Evolutionary conservation across 805 yeast species (phyloP).

Genomic region (Candida tibetensis): DNA sequence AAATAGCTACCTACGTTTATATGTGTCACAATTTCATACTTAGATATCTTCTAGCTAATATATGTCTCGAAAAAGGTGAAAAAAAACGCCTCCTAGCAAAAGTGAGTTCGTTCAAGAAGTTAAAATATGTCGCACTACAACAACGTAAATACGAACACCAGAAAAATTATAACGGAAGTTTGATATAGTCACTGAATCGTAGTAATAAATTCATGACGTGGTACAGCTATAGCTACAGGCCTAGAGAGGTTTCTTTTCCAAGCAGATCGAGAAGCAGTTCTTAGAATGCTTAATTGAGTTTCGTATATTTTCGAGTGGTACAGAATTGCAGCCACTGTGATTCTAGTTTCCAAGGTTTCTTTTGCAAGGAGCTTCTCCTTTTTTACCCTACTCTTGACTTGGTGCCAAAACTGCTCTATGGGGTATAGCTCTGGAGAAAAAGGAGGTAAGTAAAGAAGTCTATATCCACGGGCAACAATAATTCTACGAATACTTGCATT

Average conservation of each 20-base stretch:
- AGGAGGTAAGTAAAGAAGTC: slow-evolving; percentile 13
- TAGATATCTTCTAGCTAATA: too few species aligned
- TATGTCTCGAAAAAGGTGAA: too few species aligned
- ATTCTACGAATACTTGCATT: slow-evolving; percentile 10
- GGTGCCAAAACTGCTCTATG: slow-evolving; percentile 15
- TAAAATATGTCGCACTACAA: neutral
- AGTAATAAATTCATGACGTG: neutral
- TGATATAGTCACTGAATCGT: too few species aligned
- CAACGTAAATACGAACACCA: neutral
- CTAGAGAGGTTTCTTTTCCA: slow-evolving; percentile 1
- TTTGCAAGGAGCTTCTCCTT: neutral
- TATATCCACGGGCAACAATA: slow-evolving; percentile 10
- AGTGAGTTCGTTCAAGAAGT: neutral
- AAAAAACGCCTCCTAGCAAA: too few species aligned
- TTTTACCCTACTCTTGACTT: slow-evolving; percentile 1
- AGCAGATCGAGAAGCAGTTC: slow-evolving; percentile 1
- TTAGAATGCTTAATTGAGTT: neutral
- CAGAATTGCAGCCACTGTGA: slow-evolving; percentile 1
- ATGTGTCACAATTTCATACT: too few species aligned
- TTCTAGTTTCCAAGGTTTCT: neutral
- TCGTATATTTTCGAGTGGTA: neutral
- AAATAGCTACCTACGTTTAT: too few species aligned
- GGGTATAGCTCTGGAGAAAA: slow-evolving; percentile 12
- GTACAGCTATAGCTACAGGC: neutral
- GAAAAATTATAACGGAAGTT: too few species aligned